Base-by-base conservation (phyloP, 2,329 filamentous ascomycete species). In the Alternaria incomplexa region DNA sequence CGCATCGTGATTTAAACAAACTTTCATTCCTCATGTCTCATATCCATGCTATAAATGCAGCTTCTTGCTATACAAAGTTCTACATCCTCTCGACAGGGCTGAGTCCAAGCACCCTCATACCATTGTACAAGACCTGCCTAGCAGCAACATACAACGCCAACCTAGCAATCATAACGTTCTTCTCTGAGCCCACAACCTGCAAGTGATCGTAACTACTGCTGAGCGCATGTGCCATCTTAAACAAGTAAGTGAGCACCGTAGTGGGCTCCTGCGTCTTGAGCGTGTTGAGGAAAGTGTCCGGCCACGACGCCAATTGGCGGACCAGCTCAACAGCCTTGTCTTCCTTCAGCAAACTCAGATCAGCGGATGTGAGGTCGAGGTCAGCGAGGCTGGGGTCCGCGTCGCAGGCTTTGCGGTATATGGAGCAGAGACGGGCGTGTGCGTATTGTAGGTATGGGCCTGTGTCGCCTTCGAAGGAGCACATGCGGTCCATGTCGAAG, bases 361-460 rank as follows among this genome's bases (percentile, higher is more conserved):
- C 87, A 22, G 91, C 91, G 20, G 91, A 90, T 12, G 81, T 82
- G 11, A 95, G 83, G 10, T 91, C 87, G 56, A 86, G 85, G 4
- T 78, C 65, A 36, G 73, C 67, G 17, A 79, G 61, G 7, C 90
- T 87, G 44, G 87, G 85, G 17, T 77, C 72, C 13, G 73, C 68
- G 11, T 72, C 65, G 52, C 81, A 82, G 17, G 87, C 85, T 78
- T 88, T 89, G 75, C 88, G 86, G 68, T 73, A 68, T 52, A 79
- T 79, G 53, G 72, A 76, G 69, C 76, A 79, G 51, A 79, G 73
- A 58, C 76, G 76, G 4, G 75, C 76, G 63, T 89, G 79, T 83
- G 92, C 92, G 76, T 94, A 93, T 83, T 96, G 92, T 46, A 96
- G 86, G 79, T 94, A 94, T 12, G 92, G 91, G 8, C 93, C 93